These are phyloP conservation scores for Meyerozyma carpophila DNA, from an alignment of 1,139 yeast genomes.

Conservation along the genomic window DNA sequence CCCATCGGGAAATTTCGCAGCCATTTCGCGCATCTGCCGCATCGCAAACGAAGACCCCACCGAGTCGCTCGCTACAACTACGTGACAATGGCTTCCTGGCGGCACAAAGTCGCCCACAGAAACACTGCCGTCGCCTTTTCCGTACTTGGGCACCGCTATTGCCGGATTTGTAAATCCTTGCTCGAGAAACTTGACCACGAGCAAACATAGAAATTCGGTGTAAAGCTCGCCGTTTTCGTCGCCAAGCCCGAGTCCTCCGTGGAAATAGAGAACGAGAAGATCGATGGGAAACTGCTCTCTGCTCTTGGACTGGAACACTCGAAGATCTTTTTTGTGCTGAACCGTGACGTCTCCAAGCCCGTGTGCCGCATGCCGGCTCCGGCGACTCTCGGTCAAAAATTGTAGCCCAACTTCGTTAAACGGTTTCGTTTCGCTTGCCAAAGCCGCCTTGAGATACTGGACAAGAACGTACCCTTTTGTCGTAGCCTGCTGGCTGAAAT, in stretches of 20 bases:
- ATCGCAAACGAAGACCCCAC: neutral
- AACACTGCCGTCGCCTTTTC: neutral
- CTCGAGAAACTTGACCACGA: slow-evolving; percentile 9
- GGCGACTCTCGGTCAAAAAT: neutral
- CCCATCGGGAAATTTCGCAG: neutral
- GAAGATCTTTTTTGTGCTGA: neutral
- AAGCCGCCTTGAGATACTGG: neutral
- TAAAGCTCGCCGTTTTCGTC: slow-evolving; percentile 9
- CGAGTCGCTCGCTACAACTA: neutral
- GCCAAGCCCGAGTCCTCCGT: slow-evolving; percentile 10
- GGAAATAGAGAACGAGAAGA: slow-evolving; percentile 9
- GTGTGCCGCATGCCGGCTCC: neutral
- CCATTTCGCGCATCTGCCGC: neutral
- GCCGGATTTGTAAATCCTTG: slow-evolving; percentile 14
- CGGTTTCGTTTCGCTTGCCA: neutral
- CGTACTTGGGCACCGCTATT: slow-evolving; percentile 8
- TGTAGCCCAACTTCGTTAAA: neutral
- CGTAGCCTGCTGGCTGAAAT: neutral
- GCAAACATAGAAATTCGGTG: slow-evolving; percentile 10
- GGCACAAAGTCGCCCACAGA: neutral
- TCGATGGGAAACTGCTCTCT: slow-evolving; percentile 6
- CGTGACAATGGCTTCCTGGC: neutral
- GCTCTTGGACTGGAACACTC: slow-evolving; percentile 5
- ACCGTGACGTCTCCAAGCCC: neutral
- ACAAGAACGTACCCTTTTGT: neutral